Evolutionary conservation across 768 basidiomycete genomes (phyloP), one percentile per base, ranked within the genome.

Genomic region (Agrocybe chaxingu): DNA sequence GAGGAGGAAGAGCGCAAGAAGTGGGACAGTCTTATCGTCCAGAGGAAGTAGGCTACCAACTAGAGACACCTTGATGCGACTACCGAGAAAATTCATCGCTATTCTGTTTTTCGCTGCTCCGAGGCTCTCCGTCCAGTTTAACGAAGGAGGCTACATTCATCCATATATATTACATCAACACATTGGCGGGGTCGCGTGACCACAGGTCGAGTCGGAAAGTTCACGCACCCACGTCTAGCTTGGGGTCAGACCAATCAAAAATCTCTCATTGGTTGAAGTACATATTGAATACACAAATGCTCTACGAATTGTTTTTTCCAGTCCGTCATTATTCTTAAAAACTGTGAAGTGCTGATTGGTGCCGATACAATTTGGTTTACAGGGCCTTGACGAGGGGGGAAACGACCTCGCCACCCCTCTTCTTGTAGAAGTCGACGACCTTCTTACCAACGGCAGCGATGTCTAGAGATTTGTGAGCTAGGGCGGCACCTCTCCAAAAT

Each of bases 341-440:
- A n/a, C n/a, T n/a, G 18, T n/a, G 18, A 8, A 8, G 18, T n/a
- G 37, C 37, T 39, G 18, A 24, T 24, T 1, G 1, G 18, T n/a
- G 37, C 37, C 10, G 18, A 24, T 24, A 42, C 29, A n/a, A 41
- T 18, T 31, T 34, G 32, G 11, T 50, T 57, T 58, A 63, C 52
- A 63, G 55, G 13, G 89, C 89, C 72, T 84, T 89, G 53, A 82
- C 68, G 32, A 92, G 72, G 24, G 89, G 90, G 41, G 90, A 91
- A n/a, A 82, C 69, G 38, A 90, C 77, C 44, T 78, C 71, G 47
- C 75, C 73, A n/a, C 84, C 84, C 70, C 78, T 79, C 70, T 85
- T 74, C 79, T 85, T 88, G 79, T 95, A 96, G 77, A 89, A 92
- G 46, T 76, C 77, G 52, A 91, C 80, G 44, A 93, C 83, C 79